Conservation (phyloP, 768 basidiomycete species). For the Galerina sulciceps region DNA sequence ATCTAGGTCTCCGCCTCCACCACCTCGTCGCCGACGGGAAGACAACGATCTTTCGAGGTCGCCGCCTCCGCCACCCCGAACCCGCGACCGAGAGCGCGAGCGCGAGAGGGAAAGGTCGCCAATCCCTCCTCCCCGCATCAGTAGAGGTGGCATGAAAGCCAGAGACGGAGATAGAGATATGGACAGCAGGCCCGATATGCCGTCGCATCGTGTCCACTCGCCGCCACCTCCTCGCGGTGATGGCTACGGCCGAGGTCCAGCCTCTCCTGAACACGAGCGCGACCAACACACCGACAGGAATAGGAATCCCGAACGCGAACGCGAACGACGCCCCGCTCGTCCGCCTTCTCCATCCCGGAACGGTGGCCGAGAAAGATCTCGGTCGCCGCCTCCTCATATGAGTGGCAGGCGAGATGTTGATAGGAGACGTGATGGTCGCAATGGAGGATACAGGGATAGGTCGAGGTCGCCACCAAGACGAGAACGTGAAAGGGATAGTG, state of each 20-base stretch:
- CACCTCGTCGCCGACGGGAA: conserved; percentile 10
- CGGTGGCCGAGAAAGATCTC: conserved; percentile 15
- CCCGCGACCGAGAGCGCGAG: conserved; percentile 13
- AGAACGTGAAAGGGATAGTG: conserved; percentile 12
- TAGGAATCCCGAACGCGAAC: conserved; percentile 3
- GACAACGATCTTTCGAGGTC: conserved; percentile 13
- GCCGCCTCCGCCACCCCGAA: conserved; percentile 20
- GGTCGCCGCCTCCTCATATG: conserved; percentile 30
- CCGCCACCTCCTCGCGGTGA: conserved; percentile 21
- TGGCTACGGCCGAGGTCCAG: conserved; percentile 2
- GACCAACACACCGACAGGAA: neutral
- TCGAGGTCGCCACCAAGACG: conserved; percentile 26
- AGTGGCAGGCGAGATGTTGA: conserved; percentile 9
- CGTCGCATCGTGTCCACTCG: conserved; percentile 15
- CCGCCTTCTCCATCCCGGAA: conserved; percentile 8
- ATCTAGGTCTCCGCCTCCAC: conserved; percentile 10
- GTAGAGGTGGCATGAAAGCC: conserved; percentile 2
- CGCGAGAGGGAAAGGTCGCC: conserved; percentile 17
- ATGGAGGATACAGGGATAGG: neutral
- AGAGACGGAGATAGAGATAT: conserved; percentile 15
- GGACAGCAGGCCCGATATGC: conserved; percentile 15
- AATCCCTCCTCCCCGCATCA: conserved; percentile 14
- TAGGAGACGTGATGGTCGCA: too few species aligned
- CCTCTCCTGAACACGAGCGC: conserved; percentile 10
- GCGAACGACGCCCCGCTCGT: conserved; percentile 8